Percentiles rank a stretch among this genome's conserved stretches.
Conservation (phyloP, 169 alveolate genomes). For the Babesia divergens region DNA sequence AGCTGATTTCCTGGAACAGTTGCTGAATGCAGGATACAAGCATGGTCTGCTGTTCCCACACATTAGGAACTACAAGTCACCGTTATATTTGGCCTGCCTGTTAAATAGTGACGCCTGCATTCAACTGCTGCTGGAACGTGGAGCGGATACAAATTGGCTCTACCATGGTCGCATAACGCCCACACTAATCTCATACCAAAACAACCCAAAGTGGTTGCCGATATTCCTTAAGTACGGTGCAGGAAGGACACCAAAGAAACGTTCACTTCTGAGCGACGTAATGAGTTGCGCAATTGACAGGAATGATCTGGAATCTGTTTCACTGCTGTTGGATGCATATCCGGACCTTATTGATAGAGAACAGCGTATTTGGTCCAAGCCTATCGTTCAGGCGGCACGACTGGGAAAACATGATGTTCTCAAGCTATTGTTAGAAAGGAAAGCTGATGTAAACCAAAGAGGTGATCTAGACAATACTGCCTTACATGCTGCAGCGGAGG, state of each 20-base stretch:
- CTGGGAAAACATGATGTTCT: constrained; percentile 62
- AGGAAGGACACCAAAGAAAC: constrained; percentile 70
- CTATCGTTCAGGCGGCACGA: constrained; percentile 77
- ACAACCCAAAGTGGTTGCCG: constrained; percentile 78
- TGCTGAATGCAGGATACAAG: constrained; percentile 73
- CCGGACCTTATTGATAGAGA: constrained; percentile 79
- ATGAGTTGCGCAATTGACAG: constrained; percentile 78
- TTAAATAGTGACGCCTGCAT: constrained; percentile 72
- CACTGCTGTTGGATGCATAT: constrained; percentile 67
- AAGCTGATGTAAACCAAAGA: constrained; percentile 43
- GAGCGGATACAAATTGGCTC: constrained; percentile 85
- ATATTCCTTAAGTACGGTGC: constrained; percentile 83
- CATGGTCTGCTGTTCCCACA: constrained; percentile 75
- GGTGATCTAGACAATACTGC: constrained; percentile 66
- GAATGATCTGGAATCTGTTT: constrained; percentile 72
- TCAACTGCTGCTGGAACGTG: constrained; percentile 73
- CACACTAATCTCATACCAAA: constrained; percentile 79
- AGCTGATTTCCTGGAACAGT: constrained; percentile 60
- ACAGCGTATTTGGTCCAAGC: constrained; percentile 83
- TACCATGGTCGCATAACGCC: constrained; percentile 77
- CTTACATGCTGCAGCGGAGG: constrained; percentile 81
- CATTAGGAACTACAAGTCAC: constrained; percentile 79
- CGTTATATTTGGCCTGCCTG: constrained; percentile 86
- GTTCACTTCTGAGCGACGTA: constrained; percentile 79
- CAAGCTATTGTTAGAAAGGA: constrained; percentile 51